phyloP scores from a whole-genome alignment of 1,139 yeast species.

The Diutina sp. region DNA sequence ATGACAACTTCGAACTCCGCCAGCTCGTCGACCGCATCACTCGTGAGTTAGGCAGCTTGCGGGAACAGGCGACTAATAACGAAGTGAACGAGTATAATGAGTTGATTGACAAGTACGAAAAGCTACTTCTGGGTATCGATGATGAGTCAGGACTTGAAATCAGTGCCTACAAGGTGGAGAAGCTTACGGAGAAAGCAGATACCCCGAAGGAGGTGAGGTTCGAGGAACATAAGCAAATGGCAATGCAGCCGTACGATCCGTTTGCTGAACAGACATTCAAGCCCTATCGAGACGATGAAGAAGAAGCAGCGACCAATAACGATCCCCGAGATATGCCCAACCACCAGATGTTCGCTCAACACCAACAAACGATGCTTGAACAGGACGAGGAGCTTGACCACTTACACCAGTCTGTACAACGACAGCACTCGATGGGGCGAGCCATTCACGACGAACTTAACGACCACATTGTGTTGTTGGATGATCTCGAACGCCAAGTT shows the following conservation, averaged over 20 bases:
- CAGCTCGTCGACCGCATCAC: not conserved
- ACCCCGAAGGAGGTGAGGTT: constrained; percentile 17
- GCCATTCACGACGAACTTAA: constrained; percentile 56
- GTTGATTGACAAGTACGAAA: constrained; percentile 7
- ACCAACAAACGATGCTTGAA: constrained; percentile 47
- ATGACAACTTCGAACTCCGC: not conserved
- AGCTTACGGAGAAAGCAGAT: not conserved
- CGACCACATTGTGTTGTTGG: constrained; percentile 54
- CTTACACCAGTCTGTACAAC: constrained; percentile 46
- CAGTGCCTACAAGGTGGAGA: not conserved
- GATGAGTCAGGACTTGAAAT: not conserved
- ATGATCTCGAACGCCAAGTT: constrained; percentile 59
- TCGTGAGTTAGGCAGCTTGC: not conserved
- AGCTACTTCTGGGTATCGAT: constrained; percentile 4
- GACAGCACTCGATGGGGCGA: constrained; percentile 55
- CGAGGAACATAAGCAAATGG: constrained; percentile 10
- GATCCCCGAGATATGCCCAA: constrained; percentile 21
- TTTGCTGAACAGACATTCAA: constrained; percentile 9
- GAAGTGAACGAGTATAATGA: constrained; percentile 4
- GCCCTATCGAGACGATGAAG: constrained; percentile 32
- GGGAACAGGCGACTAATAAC: not conserved
- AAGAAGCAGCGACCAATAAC: constrained; percentile 6
- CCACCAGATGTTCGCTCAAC: constrained; percentile 47
- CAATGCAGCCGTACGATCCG: constrained; percentile 13
- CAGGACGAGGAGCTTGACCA: constrained; percentile 55